Evolutionary conservation across 2,329 filamentous ascomycete genomes (phyloP).

Genomic region (Sporothrix schenckii): DNA sequence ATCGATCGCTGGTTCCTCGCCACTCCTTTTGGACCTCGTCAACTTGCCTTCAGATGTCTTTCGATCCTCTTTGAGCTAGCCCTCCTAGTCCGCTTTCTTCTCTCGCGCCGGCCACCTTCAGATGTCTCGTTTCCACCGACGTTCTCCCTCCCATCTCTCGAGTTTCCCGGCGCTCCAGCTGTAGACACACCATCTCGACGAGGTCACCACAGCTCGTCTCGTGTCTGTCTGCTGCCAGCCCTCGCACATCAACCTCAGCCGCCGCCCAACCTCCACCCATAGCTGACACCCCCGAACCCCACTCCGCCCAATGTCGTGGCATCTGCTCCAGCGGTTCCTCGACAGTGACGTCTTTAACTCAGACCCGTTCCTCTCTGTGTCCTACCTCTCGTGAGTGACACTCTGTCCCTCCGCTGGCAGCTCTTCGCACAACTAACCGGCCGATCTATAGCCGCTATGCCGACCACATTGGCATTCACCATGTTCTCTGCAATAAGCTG

Average conservation of each 20-base stretch:
- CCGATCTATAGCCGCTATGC: conserved; percentile 69
- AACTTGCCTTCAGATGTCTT: too few species aligned
- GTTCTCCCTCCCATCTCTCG: conserved; percentile 23
- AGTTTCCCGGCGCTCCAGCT: conserved; percentile 29
- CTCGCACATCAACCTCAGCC: not conserved
- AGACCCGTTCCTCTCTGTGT: conserved; percentile 84
- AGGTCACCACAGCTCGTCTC: not conserved
- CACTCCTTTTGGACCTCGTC: not conserved
- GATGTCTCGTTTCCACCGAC: conserved; percentile 35
- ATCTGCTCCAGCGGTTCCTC: conserved; percentile 86
- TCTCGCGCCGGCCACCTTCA: conserved; percentile 22
- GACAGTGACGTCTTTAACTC: conserved; percentile 94
- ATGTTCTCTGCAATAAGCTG: conserved; percentile 85
- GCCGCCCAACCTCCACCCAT: not conserved
- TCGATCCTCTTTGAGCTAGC: not conserved
- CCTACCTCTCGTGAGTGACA: conserved; percentile 75
- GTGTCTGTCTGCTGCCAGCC: not conserved
- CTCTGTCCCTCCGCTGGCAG: conserved; percentile 13
- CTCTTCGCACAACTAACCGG: not conserved
- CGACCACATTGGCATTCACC: conserved; percentile 87
- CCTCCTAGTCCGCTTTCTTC: not conserved
- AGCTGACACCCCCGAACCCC: conserved; percentile 10
- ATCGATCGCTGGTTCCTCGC: not conserved
- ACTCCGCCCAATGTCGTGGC: conserved; percentile 67
- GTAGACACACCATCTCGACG: conserved; percentile 16